Percentiles rank a stretch among this genome's conserved stretches.
Conservation (phyloP, 1,284 basidiomycete species). For the Apiotrichum sp. region DNA sequence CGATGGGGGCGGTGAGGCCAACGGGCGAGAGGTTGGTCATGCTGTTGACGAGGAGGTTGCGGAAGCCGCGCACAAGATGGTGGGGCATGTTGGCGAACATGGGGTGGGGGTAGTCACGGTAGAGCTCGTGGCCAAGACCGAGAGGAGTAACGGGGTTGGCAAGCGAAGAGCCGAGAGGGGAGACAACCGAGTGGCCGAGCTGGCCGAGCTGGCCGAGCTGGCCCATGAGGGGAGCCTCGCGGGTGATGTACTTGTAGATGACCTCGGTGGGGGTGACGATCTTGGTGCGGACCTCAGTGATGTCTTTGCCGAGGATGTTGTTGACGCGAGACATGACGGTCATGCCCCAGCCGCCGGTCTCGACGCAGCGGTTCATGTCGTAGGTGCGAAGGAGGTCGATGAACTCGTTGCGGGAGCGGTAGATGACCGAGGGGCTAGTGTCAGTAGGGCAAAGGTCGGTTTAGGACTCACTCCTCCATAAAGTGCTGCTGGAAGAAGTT, state of each 20-base stretch:
- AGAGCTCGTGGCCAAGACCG: not conserved
- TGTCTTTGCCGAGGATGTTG: not conserved
- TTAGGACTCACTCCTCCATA: not conserved
- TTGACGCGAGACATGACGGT: conserved; percentile 3
- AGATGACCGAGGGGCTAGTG: not conserved
- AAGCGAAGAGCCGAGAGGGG: not conserved
- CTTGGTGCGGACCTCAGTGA: conserved; percentile 2
- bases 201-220: not conserved
- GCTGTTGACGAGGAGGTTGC: not conserved
- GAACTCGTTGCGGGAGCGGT: conserved; percentile 1
- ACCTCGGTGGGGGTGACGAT: conserved; percentile 2
- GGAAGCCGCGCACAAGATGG: not conserved
- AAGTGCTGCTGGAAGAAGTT: conserved; percentile 4
- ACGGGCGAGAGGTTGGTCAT: not conserved
- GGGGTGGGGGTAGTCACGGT: not conserved
- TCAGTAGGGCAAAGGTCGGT: not conserved
- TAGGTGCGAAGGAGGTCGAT: not conserved
- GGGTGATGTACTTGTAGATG: conserved; percentile 2
- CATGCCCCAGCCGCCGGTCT: conserved; percentile 1
- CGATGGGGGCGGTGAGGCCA: not conserved
- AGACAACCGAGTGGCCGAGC: not conserved
- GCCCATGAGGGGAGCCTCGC: not conserved
- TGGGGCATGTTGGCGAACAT: not conserved
- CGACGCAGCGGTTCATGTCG: not conserved
- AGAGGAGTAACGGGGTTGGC: no score